Conservation (phyloP, 495 filamentous ascomycete genomes). For the Penicillium lagena region DNA sequence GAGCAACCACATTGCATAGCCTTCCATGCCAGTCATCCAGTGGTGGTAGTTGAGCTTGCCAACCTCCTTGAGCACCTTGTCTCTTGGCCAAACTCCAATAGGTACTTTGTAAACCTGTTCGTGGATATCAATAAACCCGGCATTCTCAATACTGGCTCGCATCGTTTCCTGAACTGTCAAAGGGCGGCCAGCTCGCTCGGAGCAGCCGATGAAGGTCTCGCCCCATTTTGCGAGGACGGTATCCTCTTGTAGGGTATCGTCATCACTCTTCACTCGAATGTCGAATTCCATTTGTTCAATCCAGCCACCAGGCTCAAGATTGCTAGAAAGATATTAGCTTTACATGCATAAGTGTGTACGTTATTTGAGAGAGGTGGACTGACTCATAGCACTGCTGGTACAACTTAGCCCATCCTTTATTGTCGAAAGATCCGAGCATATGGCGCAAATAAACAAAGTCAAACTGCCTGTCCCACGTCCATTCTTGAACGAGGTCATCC, state of each 20-base stretch:
- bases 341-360: constrained; percentile 5
- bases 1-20: constrained; percentile 8
- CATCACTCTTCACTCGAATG: constrained; percentile 30
- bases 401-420: constrained; percentile 19
- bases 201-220: constrained; percentile 8
- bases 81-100: constrained; percentile 7
- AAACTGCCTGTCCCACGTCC: constrained; percentile 13
- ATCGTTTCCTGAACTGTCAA: constrained; percentile 7
- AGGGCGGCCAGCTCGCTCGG: constrained; percentile 4
- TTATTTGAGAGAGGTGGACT: constrained; percentile 5
- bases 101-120: constrained; percentile 1
- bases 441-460: constrained; percentile 15
- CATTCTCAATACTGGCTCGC: constrained; percentile 12
- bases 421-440: constrained; percentile 5
- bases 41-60: constrained; percentile 1
- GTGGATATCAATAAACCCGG: constrained; percentile 18
- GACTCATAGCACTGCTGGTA: constrained; percentile 23
- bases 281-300: constrained; percentile 46
- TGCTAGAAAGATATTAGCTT: constrained; percentile 8
- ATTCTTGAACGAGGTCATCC: constrained; percentile 14
- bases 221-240: constrained; percentile 14
- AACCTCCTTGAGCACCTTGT: constrained; percentile 2
- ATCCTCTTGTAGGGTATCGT: constrained; percentile 24
- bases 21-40: constrained; percentile 9
- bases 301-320: constrained; percentile 41